Percentiles rank a stretch among this genome's conserved stretches.
Evolutionary conservation across 768 basidiomycete genomes (phyloP).

Genomic region (Suillus alpinus): DNA sequence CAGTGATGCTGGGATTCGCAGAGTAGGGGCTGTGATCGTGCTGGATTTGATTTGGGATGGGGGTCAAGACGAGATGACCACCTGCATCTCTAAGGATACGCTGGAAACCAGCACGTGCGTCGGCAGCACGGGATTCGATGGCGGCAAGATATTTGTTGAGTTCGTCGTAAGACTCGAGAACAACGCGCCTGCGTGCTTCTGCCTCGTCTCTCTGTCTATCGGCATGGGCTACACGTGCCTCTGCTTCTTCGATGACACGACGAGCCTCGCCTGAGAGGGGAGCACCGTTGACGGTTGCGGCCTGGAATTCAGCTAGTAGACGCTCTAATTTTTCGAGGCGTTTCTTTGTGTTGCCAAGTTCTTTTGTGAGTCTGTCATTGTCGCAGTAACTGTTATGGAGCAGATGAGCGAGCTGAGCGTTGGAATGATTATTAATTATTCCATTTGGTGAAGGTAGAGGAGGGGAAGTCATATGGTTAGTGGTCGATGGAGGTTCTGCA

Average conservation of each 20-base stretch:
- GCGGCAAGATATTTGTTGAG: conserved; percentile 46
- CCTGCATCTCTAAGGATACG: conserved; percentile 44
- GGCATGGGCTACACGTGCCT: conserved; percentile 47
- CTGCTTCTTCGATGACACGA: conserved; percentile 42
- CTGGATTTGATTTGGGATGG: conserved; percentile 23
- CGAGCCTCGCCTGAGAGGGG: conserved; percentile 31
- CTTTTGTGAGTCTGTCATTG: conserved; percentile 46
- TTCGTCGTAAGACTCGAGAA: conserved; percentile 49
- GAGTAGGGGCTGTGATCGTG: conserved; percentile 18
- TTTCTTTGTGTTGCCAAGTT: conserved; percentile 39
- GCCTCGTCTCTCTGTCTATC: conserved; percentile 57
- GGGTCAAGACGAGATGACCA: conserved; percentile 40
- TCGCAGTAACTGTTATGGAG: conserved; percentile 55
- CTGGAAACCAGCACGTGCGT: conserved; percentile 48
- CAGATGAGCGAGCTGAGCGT: conserved; percentile 56
- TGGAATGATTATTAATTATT: conserved; percentile 26
- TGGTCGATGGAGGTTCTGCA: conserved; percentile 10
- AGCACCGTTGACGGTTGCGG: conserved; percentile 15
- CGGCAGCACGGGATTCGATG: conserved; percentile 44
- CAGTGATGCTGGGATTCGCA: conserved; percentile 25
- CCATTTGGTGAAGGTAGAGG: conserved; percentile 17
- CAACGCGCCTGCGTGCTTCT: conserved; percentile 41
- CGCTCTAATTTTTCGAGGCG: conserved; percentile 58
- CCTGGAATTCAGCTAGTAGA: conserved; percentile 30
- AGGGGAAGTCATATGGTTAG: conserved; percentile 1